phyloP scores from a whole-genome alignment of 1,139 yeast genomes.

The Saccharomycopsis crataegensis region DNA sequence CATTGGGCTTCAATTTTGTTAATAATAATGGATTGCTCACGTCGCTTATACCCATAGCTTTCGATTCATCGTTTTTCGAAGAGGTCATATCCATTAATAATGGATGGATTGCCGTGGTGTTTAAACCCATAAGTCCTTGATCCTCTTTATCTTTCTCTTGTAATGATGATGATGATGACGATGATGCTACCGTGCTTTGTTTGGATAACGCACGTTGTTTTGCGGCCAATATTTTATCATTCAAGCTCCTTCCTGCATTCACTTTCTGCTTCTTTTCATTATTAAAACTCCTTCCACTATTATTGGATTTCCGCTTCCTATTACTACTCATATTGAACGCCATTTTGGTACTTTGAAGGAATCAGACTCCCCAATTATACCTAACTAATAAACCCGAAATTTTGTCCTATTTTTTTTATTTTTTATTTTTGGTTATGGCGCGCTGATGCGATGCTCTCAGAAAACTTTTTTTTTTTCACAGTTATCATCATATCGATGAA shows the following conservation, averaged over 20 bases:
- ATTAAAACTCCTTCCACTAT: background rate
- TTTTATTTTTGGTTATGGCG: no score
- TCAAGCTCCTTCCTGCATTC: background rate
- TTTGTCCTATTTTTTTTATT: no score
- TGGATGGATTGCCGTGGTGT: conserved; percentile 14
- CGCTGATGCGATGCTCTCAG: background rate
- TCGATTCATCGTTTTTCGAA: background rate
- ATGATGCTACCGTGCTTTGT: background rate
- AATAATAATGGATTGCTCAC: conserved; percentile 5
- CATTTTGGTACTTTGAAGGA: no score
- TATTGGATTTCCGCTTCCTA: background rate
- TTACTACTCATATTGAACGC: no score
- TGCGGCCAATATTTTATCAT: conserved; percentile 5
- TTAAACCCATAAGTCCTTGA: conserved; percentile 6
- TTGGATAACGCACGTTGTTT: background rate
- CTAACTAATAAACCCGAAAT: no score
- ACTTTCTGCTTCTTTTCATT: no score
- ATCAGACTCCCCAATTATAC: no score
- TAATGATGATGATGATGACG: background rate
- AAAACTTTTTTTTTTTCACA: no score
- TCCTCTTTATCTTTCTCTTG: background rate
- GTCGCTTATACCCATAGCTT: background rate
- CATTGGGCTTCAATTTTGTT: conserved; percentile 2
- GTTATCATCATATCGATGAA: background rate
- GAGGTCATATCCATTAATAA: conserved; percentile 4